Conservation (phyloP, 2,329 filamentous ascomycete genomes). For the Scedosporium boydii region DNA sequence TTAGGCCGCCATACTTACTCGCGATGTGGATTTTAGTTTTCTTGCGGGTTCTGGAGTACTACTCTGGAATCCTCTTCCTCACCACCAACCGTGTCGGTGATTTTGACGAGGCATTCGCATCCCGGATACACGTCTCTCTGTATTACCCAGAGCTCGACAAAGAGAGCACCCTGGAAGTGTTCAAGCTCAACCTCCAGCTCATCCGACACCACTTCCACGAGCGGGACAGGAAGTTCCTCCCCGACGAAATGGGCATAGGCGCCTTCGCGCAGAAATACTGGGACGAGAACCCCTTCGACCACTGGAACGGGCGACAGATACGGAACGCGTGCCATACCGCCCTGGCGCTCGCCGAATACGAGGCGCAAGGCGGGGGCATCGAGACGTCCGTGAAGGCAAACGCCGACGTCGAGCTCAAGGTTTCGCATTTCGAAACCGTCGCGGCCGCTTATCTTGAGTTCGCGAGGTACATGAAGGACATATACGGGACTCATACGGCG, state of each 20-base stretch:
- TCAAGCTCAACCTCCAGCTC: conserved; percentile 17
- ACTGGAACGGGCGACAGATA: conserved; percentile 24
- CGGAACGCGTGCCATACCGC: conserved; percentile 22
- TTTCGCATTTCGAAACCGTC: conserved; percentile 13
- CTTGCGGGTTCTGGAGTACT: conserved; percentile 29
- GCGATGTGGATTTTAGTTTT: conserved; percentile 20
- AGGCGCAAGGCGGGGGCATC: conserved; percentile 24
- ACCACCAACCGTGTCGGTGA: conserved; percentile 34
- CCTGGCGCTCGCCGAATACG: conserved; percentile 28
- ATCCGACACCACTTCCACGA: conserved; percentile 12
- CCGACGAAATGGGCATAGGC: conserved; percentile 15
- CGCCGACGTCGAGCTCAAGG: conserved; percentile 10
- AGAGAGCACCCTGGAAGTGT: conserved; percentile 16
- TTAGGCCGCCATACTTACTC: neutral
- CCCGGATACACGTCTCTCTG: conserved; percentile 26
- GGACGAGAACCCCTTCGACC: conserved; percentile 6
- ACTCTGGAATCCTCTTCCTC: conserved; percentile 29
- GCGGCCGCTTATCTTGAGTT: conserved; percentile 14
- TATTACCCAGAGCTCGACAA: conserved; percentile 20
- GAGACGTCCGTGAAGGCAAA: conserved; percentile 11
- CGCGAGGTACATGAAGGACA: conserved; percentile 11
- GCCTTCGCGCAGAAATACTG: conserved; percentile 12
- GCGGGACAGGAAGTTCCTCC: conserved; percentile 10
- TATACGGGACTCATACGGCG: neutral
- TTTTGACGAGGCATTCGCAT: conserved; percentile 35